These are phyloP conservation scores for Venturia aucupariae DNA, from an alignment of 2,329 filamentous ascomycete genomes.

Conservation along the genomic window DNA sequence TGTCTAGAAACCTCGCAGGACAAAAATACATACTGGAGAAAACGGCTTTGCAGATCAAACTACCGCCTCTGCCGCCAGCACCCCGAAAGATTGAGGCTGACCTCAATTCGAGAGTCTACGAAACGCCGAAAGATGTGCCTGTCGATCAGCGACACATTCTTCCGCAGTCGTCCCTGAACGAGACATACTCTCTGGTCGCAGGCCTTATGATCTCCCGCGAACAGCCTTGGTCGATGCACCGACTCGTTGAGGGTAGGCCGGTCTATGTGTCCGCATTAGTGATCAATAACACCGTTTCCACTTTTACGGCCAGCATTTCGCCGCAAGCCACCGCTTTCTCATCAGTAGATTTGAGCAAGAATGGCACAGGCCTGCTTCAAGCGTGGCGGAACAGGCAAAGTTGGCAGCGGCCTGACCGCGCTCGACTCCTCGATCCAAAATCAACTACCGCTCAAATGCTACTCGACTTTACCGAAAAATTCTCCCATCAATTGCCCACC, in stretches of 20 bases:
- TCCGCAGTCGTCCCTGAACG: neutral
- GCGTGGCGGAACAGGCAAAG: neutral
- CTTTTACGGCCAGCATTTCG: slow-evolving; percentile 1
- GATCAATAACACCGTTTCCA: neutral
- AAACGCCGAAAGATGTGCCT: neutral
- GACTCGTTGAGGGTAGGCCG: slow-evolving; percentile 1
- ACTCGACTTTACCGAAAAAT: neutral
- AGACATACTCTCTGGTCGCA: slow-evolving; percentile 4
- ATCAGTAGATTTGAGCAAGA: neutral
- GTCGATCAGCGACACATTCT: neutral
- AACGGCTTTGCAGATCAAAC: neutral
- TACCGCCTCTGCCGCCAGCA: neutral
- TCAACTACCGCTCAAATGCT: neutral
- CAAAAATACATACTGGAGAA: slow-evolving; percentile 8
- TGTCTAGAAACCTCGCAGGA: neutral
- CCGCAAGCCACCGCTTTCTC: neutral
- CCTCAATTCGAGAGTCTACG: neutral
- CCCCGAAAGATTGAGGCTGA: neutral
- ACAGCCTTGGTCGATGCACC: slow-evolving; percentile 9
- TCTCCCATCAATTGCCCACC: neutral
- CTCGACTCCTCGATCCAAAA: neutral
- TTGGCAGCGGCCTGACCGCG: neutral
- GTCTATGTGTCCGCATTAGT: neutral
- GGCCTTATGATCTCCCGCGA: neutral
- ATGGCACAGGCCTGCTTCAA: neutral